Percentiles rank a stretch among this genome's conserved stretches.
Conservation (phyloP, 2,329 filamentous ascomycete species). For the Lachnellula occidentalis region DNA sequence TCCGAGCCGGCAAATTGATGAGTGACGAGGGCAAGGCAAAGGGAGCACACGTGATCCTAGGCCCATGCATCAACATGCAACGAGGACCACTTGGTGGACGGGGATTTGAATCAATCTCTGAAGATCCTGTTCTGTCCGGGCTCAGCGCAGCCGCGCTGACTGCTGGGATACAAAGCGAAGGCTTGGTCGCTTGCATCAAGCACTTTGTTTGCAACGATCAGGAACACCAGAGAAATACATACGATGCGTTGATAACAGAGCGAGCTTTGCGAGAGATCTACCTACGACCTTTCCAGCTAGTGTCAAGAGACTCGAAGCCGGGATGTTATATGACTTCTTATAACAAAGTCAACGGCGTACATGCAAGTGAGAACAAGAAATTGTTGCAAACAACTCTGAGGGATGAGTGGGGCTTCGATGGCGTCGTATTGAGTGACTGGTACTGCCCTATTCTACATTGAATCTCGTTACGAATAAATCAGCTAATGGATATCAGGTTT, state of each 20-base stretch:
- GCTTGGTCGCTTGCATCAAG: slow-evolving; percentile 41
- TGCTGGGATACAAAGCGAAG: slow-evolving; percentile 39
- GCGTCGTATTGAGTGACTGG: slow-evolving; percentile 45
- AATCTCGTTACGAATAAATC: background rate
- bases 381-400: slow-evolving; percentile 37
- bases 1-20: slow-evolving; percentile 59
- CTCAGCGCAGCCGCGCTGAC: slow-evolving; percentile 39
- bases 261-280: slow-evolving; percentile 40
- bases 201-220: slow-evolving; percentile 43
- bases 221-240: slow-evolving; percentile 34
- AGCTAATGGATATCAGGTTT: slow-evolving; percentile 20
- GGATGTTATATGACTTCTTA: slow-evolving; percentile 44
- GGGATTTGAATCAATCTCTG: slow-evolving; percentile 43
- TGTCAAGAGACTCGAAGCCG: slow-evolving; percentile 37
- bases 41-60: slow-evolving; percentile 65
- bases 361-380: slow-evolving; percentile 37
- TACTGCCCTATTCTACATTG: slow-evolving; percentile 18
- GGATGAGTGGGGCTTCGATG: slow-evolving; percentile 41
- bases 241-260: slow-evolving; percentile 34
- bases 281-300: slow-evolving; percentile 41
- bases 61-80: slow-evolving; percentile 52
- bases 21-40: slow-evolving; percentile 62
- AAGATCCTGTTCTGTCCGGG: slow-evolving; percentile 43
- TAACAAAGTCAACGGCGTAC: slow-evolving; percentile 41
- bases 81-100: slow-evolving; percentile 43